These are phyloP conservation scores for Xylaria digitata DNA, from an alignment of 2,329 filamentous ascomycete genomes.

Conservation along the genomic window DNA sequence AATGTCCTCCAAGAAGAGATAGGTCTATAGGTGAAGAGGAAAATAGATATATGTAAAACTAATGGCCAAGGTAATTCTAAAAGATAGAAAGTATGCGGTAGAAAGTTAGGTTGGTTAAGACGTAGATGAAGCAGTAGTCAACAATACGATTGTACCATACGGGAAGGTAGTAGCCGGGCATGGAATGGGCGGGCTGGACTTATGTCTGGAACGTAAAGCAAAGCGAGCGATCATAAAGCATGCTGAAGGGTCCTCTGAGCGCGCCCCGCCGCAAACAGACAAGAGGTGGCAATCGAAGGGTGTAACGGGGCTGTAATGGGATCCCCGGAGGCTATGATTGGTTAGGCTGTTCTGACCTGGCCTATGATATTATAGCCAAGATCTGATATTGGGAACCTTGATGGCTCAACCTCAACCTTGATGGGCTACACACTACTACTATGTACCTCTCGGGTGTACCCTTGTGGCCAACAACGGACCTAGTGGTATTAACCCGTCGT, in stretches of 20 bases:
- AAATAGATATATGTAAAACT: not conserved
- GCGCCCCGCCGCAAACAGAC: slow-evolving; percentile 26
- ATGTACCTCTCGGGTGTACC: not conserved
- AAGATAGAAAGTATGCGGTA: not conserved
- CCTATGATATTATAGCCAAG: slow-evolving; percentile 43
- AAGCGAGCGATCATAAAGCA: not conserved
- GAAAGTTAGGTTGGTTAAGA: too few relatives aligned
- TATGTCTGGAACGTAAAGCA: not conserved
- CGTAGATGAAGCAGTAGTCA: not conserved
- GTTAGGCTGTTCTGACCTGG: slow-evolving; percentile 13
- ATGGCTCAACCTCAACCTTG: slow-evolving; percentile 33
- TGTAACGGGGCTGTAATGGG: slow-evolving; percentile 28
- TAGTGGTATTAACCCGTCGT: too few relatives aligned
- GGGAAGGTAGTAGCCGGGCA: too few relatives aligned
- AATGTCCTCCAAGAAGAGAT: not conserved
- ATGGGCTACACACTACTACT: not conserved
- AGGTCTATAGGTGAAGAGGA: not conserved
- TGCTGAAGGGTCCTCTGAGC: not conserved
- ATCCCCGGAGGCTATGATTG: slow-evolving; percentile 39
- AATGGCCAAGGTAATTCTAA: not conserved
- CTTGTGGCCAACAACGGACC: not conserved
- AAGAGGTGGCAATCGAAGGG: slow-evolving; percentile 20
- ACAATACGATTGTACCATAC: not conserved
- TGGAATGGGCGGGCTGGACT: not conserved
- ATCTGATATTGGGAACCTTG: slow-evolving; percentile 42